These are phyloP conservation scores for Chalara sp. DNA, from an alignment of 2,329 filamentous ascomycete genomes.

Conservation along the genomic window DNA sequence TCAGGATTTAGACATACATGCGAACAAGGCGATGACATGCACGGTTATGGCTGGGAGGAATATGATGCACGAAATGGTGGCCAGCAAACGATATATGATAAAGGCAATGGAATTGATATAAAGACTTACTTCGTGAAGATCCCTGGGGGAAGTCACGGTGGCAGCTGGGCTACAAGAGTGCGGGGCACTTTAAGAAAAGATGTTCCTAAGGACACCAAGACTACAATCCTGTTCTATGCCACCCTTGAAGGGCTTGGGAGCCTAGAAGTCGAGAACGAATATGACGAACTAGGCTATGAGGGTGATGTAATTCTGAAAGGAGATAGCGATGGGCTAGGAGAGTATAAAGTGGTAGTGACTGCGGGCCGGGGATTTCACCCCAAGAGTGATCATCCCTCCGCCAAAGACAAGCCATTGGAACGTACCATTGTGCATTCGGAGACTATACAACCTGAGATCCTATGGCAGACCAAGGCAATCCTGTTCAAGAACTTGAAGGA, in stretches of 20 bases:
- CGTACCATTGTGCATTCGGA: slow-evolving; percentile 69
- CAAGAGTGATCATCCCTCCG: slow-evolving; percentile 58
- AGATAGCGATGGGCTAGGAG: slow-evolving; percentile 63
- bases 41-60: slow-evolving; percentile 95
- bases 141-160: slow-evolving; percentile 75
- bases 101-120: slow-evolving; percentile 80
- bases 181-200: slow-evolving; percentile 72
- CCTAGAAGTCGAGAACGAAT: slow-evolving; percentile 51
- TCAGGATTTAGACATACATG: slow-evolving; percentile 87
- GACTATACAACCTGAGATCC: slow-evolving; percentile 54
- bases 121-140: slow-evolving; percentile 93
- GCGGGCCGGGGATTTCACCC: slow-evolving; percentile 58
- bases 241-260: slow-evolving; percentile 69
- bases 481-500: slow-evolving; percentile 57
- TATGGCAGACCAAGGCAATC: slow-evolving; percentile 80
- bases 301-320: slow-evolving; percentile 66
- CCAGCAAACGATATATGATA: slow-evolving; percentile 84
- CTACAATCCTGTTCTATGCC: slow-evolving; percentile 75
- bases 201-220: slow-evolving; percentile 60
- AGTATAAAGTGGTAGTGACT: slow-evolving; percentile 74
- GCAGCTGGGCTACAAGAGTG: slow-evolving; percentile 86
- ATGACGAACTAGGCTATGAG: slow-evolving; percentile 46
- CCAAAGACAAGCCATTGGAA: slow-evolving; percentile 63
- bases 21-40: slow-evolving; percentile 90
- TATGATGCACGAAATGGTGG: slow-evolving; percentile 88